Conservation (phyloP, 768 basidiomycete genomes). For the Kwoniella botswanensis region DNA sequence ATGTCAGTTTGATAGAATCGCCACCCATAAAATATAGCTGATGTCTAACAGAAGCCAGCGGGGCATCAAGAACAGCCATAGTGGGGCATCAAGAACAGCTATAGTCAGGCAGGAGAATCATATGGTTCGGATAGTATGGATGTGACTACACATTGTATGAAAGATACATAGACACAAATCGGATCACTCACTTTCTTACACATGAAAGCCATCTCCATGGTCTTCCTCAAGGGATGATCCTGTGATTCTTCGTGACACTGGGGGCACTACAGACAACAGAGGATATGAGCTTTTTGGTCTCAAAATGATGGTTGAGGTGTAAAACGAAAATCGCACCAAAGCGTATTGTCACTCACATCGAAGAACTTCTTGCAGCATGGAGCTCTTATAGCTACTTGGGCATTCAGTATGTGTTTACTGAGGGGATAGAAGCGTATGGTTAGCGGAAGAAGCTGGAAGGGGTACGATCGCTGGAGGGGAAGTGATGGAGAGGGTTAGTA, state of each 20-base stretch:
- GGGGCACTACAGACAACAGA: constrained; percentile 64
- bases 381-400: constrained; percentile 92
- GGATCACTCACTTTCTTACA: constrained; percentile 69
- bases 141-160: neutral
- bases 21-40: neutral
- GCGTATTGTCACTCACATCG: constrained; percentile 62
- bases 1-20: neutral
- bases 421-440: neutral
- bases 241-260: constrained; percentile 90
- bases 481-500: no score
- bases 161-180: neutral
- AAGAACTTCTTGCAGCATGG: constrained; percentile 98
- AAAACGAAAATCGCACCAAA: neutral
- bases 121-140: neutral
- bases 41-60: neutral
- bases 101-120: neutral
- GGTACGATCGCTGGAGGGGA: neutral
- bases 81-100: no score
- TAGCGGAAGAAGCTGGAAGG: neutral
- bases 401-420: constrained; percentile 96
- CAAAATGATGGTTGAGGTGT: neutral
- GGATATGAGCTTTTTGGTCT: neutral
- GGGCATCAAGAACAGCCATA: neutral
- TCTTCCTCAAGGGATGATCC: constrained; percentile 73
- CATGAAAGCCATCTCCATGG: constrained; percentile 79